Base-by-base conservation (phyloP, 2,329 filamentous ascomycete genomes). In the Lecanicillium sp. region DNA sequence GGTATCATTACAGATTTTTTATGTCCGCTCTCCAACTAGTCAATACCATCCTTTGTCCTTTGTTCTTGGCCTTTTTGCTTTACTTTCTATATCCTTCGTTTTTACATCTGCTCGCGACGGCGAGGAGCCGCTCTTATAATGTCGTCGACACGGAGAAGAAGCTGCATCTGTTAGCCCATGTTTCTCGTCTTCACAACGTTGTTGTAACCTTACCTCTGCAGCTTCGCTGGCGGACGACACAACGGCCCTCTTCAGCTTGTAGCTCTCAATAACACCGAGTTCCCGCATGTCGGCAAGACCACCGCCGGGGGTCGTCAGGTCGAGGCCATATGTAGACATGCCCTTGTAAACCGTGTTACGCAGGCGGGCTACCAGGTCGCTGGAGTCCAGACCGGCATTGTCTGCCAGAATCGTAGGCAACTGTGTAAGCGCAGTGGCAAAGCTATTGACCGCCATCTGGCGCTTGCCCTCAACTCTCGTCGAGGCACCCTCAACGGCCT, bases 191-290 rank as follows among this genome's bases (percentile, higher is more conserved):
- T 17, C 10, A 10, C 12, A n/a, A 8, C 11, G 10, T 6, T 19
- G 21, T 12, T 40, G 20, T 29, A 19, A 35, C 35, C 83, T 73
- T 75, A 94, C 89, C 79, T 98, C 93, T 56, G 93, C 90, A 54
- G 93, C 93, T 71, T 98, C 93, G 50, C 89, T 94, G 19, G 93
- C 93, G 52, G 90, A 95, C 45, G 87, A 94, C 44, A 98, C 93
- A 47, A 98, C 93, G n/a, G 93, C 93, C 65, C 83, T 86, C 81
- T 98, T 98, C 65, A 98, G 73, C 78, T 98, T 98, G 77, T 96
- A 97, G 68, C 89, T 95, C 73, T 98, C 93, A 57, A 98, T 86
- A 23, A 98, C 90, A 37, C 93, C 93, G 40, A 95, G 66, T 60
- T 98, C 89, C 46, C 91, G 81, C 93, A 98, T 98, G 62, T 98